Evolutionary conservation across 2,329 filamentous ascomycete species (phyloP).

Genomic region (Xylaria hypoxylon): DNA sequence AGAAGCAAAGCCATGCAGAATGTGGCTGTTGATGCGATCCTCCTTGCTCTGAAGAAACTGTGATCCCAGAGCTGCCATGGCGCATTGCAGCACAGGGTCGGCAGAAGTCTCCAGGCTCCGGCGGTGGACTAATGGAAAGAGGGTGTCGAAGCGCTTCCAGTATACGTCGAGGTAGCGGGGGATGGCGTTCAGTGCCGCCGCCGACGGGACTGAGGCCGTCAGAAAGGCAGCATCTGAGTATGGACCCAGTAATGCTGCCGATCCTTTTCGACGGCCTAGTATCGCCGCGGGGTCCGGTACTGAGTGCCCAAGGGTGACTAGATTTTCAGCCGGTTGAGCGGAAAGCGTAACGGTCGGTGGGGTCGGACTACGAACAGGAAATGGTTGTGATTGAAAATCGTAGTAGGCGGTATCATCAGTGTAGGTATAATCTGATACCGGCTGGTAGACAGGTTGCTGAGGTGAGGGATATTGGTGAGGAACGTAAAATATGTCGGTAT

Average conservation of each 20-base stretch:
- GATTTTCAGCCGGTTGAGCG: slow-evolving; percentile 61
- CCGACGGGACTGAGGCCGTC: slow-evolving; percentile 53
- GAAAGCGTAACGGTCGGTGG: slow-evolving; percentile 58
- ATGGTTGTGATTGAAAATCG: slow-evolving; percentile 52
- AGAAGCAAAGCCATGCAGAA: slow-evolving; percentile 64
- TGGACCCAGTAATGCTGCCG: slow-evolving; percentile 53
- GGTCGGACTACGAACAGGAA: slow-evolving; percentile 63
- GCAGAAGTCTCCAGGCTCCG: slow-evolving; percentile 57
- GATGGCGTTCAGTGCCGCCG: slow-evolving; percentile 56
- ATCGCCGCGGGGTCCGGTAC: slow-evolving; percentile 54
- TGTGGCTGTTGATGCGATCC: slow-evolving; percentile 62
- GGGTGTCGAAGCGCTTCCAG: slow-evolving; percentile 63
- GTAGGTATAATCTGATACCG: slow-evolving; percentile 53
- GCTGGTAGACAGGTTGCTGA: slow-evolving; percentile 50
- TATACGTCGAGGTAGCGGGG: slow-evolving; percentile 65
- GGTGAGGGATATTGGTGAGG: slow-evolving; percentile 46
- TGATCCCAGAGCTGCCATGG: slow-evolving; percentile 69
- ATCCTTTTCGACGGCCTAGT: slow-evolving; percentile 56
- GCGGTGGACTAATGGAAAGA: slow-evolving; percentile 64
- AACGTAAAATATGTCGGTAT: slow-evolving; percentile 45
- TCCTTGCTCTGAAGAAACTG: slow-evolving; percentile 62
- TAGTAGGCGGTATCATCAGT: slow-evolving; percentile 54
- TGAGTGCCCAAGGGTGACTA: slow-evolving; percentile 60
- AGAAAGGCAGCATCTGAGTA: slow-evolving; percentile 53
- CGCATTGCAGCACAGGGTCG: slow-evolving; percentile 61